phyloP scores from a whole-genome alignment of 768 basidiomycete genomes.

The Macrolepiota fuliginosa region DNA sequence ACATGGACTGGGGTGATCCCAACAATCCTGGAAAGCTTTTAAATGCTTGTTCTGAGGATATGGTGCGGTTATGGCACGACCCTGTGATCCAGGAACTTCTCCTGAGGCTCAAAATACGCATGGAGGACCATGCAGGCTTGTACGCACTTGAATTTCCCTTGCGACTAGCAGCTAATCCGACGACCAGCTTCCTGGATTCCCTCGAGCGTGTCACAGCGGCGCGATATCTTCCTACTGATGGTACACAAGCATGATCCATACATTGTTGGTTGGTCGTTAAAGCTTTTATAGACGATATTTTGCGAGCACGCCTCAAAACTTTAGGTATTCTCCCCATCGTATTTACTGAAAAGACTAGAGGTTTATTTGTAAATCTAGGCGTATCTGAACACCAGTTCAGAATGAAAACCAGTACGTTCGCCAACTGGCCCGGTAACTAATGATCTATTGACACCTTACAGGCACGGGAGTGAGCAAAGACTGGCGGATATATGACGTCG shows the following conservation, averaged over 20 bases:
- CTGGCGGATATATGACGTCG: conserved; percentile 52
- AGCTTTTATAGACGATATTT: conserved; percentile 55
- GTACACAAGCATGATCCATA: conserved; percentile 29
- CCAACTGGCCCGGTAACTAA: neutral
- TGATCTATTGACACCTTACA: conserved; percentile 11
- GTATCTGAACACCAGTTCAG: conserved; percentile 72
- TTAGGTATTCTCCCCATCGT: conserved; percentile 27
- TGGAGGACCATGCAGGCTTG: conserved; percentile 75
- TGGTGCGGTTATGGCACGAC: conserved; percentile 64
- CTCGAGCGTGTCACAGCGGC: conserved; percentile 58
- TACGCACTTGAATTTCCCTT: conserved; percentile 32
- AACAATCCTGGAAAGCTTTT: conserved; percentile 58
- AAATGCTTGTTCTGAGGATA: conserved; percentile 59
- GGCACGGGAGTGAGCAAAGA: conserved; percentile 28
- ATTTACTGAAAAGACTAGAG: neutral
- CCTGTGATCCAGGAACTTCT: conserved; percentile 50
- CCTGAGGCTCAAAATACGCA: conserved; percentile 47
- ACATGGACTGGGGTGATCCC: conserved; percentile 43
- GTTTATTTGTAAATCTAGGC: conserved; percentile 30
- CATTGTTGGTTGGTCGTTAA: neutral
- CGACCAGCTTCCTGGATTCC: conserved; percentile 63
- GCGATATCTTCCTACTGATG: conserved; percentile 67
- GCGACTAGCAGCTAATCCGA: neutral
- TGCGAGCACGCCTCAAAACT: conserved; percentile 69
- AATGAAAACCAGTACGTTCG: conserved; percentile 42